A percentile compares a stretch with the other conserved stretches of the same genome.
phyloP scores from a whole-genome alignment of 371 early-diverging fungal genomes.

The Lichtheimia ramosa region DNA sequence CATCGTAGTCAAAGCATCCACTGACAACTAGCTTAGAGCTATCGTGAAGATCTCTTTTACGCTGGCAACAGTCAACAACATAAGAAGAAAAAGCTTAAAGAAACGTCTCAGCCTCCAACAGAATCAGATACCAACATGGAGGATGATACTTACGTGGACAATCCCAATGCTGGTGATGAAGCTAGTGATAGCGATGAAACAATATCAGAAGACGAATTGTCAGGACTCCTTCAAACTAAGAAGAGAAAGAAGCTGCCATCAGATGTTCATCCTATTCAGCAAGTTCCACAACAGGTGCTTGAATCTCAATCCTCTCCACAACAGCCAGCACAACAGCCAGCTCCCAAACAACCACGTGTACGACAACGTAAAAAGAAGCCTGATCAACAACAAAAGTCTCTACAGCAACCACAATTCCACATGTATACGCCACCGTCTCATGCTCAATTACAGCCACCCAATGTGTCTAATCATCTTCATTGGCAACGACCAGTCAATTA shows the following conservation, averaged over 20 bases:
- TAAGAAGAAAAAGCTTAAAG: not conserved
- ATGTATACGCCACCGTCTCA: not conserved
- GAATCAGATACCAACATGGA: not conserved
- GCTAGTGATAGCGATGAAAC: too few species aligned
- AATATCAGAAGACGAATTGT: too few species aligned
- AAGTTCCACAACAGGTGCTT: not conserved
- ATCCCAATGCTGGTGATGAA: too few species aligned
- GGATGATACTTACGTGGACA: too few species aligned
- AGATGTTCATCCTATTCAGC: not conserved
- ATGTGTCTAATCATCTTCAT: too few species aligned
- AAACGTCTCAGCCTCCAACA: not conserved
- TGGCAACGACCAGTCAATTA: too few species aligned
- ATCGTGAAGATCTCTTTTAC: not conserved
- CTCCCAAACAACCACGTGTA: not conserved
- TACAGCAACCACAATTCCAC: not conserved
- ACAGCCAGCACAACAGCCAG: not conserved
- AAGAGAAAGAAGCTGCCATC: not conserved
- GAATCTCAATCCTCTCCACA: not conserved
- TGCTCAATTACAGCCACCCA: too few species aligned
- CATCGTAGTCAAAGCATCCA: not conserved
- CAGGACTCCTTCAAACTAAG: not conserved
- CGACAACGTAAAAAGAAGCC: too few species aligned
- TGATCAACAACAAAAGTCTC: not conserved
- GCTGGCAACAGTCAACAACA: not conserved
- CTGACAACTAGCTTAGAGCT: not conserved